Evolutionary conservation across 805 yeast genomes (phyloP).

Genomic region (Pichia pseudocactophila): DNA sequence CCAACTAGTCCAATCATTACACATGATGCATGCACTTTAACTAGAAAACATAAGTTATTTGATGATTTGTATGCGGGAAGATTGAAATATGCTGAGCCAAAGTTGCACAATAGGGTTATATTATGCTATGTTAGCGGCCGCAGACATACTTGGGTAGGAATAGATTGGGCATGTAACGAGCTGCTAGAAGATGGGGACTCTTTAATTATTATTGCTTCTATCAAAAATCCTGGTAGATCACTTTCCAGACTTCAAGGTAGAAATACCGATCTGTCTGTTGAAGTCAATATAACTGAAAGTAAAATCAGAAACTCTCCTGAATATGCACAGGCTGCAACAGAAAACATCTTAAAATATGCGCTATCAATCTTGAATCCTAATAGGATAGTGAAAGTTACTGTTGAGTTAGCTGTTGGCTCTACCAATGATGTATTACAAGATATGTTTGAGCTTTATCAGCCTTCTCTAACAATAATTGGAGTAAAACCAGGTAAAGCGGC

Average conservation of each 20-base stretch:
- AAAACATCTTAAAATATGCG: conserved; percentile 45
- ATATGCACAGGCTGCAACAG: conserved; percentile 35
- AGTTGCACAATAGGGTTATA: conserved; percentile 43
- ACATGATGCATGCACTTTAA: conserved; percentile 34
- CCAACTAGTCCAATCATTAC: conserved; percentile 31
- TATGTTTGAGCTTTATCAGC: conserved; percentile 52
- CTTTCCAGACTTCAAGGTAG: conserved; percentile 14
- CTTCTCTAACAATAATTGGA: conserved; percentile 47
- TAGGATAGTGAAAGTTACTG: conserved; percentile 40
- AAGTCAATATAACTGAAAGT: conserved; percentile 21
- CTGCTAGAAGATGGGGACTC: conserved; percentile 59
- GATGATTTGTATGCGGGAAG: conserved; percentile 37
- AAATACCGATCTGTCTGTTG: conserved; percentile 13
- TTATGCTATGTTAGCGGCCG: conserved; percentile 63
- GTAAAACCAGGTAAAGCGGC: conserved; percentile 42
- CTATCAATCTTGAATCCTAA: conserved; percentile 38
- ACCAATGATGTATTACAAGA: conserved; percentile 50
- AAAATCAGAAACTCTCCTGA: conserved; percentile 38
- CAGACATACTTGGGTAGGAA: conserved; percentile 72
- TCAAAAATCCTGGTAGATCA: conserved; percentile 26
- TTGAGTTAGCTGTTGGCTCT: conserved; percentile 53
- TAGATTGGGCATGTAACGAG: conserved; percentile 57
- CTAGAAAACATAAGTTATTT: conserved; percentile 39
- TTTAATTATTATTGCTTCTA: conserved; percentile 50
- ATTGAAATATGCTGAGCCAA: conserved; percentile 23